A percentile compares a stretch with the other conserved stretches of the same genome.
These are phyloP conservation scores for Trichoderma endophyticum DNA, from an alignment of 2,329 filamentous ascomycete species.

Conservation along the genomic window DNA sequence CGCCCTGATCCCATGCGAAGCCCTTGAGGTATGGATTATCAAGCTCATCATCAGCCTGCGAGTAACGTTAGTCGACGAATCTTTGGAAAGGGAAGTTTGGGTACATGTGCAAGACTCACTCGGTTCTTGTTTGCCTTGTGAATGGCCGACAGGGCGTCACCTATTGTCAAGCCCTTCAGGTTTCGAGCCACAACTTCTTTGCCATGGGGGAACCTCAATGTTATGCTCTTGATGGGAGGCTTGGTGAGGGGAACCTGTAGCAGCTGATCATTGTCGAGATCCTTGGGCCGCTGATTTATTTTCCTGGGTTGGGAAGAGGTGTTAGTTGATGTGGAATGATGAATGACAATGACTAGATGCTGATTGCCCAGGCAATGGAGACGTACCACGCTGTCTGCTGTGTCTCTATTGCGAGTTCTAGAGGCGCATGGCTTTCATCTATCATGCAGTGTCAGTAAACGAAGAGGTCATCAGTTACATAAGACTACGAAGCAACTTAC, in stretches of 20 bases:
- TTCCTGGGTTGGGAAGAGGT: conserved; percentile 59
- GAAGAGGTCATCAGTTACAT: background rate
- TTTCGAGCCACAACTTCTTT: conserved; percentile 83
- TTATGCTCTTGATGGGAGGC: conserved; percentile 89
- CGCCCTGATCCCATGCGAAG: conserved; percentile 95
- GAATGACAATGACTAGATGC: background rate
- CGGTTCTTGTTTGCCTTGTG: conserved; percentile 97
- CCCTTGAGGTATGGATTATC: conserved; percentile 83
- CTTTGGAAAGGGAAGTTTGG: background rate
- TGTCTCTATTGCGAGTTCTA: conserved; percentile 75
- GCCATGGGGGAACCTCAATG: conserved; percentile 85
- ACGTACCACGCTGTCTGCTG: conserved; percentile 81
- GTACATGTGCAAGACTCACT: conserved; percentile 50
- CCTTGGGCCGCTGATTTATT: conserved; percentile 79
- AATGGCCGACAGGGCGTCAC: conserved; percentile 93
- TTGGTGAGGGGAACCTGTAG: conserved; percentile 77
- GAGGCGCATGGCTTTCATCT: conserved; percentile 72
- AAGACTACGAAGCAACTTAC: conserved; percentile 50
- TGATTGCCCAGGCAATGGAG: background rate
- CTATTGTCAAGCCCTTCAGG: conserved; percentile 92
- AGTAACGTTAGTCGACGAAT: conserved; percentile 3
- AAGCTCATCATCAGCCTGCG: conserved; percentile 84
- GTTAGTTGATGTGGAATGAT: background rate
- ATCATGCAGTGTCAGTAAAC: conserved; percentile 18
- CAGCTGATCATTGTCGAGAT: conserved; percentile 77